Evolutionary conservation across 192 early-diverging fungal genomes (phyloP).

Genomic region (Coemansia sp.): DNA sequence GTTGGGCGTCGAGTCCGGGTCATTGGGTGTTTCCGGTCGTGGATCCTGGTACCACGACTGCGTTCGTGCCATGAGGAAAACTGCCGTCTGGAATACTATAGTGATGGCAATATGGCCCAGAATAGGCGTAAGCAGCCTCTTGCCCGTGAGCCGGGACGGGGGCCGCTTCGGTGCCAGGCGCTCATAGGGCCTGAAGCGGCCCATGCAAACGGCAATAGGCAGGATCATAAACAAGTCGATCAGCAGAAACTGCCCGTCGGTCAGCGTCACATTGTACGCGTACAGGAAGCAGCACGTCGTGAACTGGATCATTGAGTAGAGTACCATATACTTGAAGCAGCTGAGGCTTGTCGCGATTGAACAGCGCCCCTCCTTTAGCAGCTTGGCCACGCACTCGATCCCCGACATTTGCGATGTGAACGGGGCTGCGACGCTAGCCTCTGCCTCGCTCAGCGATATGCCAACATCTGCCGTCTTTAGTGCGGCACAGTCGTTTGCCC

Average conservation of each 20-base stretch:
- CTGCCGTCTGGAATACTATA: conserved; percentile 65
- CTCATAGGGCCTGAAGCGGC: conserved; percentile 68
- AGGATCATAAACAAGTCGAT: conserved; percentile 89
- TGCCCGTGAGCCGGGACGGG: conserved; percentile 78
- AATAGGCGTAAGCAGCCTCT: conserved; percentile 80
- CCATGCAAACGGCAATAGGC: conserved; percentile 79
- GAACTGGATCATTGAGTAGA: conserved; percentile 96
- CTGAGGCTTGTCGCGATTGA: conserved; percentile 93
- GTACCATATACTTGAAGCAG: conserved; percentile 98
- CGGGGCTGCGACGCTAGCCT: conserved; percentile 96
- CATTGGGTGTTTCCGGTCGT: conserved; percentile 27
- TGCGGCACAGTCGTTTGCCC: conserved; percentile 96
- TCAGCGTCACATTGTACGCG: conserved; percentile 74
- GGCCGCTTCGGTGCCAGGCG: conserved; percentile 70
- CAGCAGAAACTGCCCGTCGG: conserved; percentile 91
- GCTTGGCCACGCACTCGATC: conserved; percentile 78
- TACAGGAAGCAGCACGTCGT: conserved; percentile 89
- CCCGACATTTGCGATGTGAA: conserved; percentile 84
- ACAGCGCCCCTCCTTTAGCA: conserved; percentile 91
- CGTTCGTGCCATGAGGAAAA: conserved; percentile 61
- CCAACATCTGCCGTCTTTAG: conserved; percentile 94
- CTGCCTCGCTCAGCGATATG: conserved; percentile 92
- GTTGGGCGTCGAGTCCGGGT: conserved; percentile 56
- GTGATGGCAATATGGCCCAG: conserved; percentile 81
- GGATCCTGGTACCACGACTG: conserved; percentile 73